These are phyloP conservation scores for Hortaea sp. DNA, from an alignment of 2,329 filamentous ascomycete genomes.

Conservation along the genomic window DNA sequence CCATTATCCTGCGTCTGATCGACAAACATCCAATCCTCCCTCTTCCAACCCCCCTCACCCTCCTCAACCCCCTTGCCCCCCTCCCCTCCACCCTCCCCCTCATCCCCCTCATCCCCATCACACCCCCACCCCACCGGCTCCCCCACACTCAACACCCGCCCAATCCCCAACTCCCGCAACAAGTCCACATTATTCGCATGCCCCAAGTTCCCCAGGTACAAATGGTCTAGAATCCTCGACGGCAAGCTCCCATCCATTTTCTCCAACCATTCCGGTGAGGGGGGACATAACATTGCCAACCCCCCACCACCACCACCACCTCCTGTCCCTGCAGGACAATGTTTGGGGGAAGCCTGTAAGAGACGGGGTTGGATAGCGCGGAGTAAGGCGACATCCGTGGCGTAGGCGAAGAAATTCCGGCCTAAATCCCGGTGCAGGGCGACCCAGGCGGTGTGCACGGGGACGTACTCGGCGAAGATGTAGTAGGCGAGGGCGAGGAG, in stretches of 20 bases:
- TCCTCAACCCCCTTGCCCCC: conserved; percentile 73
- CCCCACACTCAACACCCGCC: conserved; percentile 81
- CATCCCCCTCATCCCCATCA: conserved; percentile 60
- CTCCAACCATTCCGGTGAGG: conserved; percentile 69
- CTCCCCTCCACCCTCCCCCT: conserved; percentile 81
- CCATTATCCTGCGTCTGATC: conserved; percentile 92
- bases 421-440: conserved; percentile 67
- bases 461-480: conserved; percentile 76
- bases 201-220: conserved; percentile 88
- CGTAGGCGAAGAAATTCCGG: conserved; percentile 94
- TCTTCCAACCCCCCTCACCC: conserved; percentile 50
- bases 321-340: too few relatives aligned
- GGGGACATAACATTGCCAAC: conserved; percentile 40
- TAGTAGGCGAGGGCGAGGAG: conserved; percentile 84
- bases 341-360: conserved; percentile 56
- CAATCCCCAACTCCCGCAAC: conserved; percentile 68
- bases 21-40: conserved; percentile 69
- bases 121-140: conserved; percentile 71
- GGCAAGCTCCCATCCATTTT: conserved; percentile 84
- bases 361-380: conserved; percentile 65
- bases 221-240: conserved; percentile 78
- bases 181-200: conserved; percentile 92
- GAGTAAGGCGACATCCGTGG: conserved; percentile 77
- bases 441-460: conserved; percentile 80
- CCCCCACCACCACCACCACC: too few relatives aligned